Percentiles rank a stretch among this genome's conserved stretches.
Evolutionary conservation across 2,329 filamentous ascomycete genomes (phyloP).

Genomic region (Paramyrothecium sp.): DNA sequence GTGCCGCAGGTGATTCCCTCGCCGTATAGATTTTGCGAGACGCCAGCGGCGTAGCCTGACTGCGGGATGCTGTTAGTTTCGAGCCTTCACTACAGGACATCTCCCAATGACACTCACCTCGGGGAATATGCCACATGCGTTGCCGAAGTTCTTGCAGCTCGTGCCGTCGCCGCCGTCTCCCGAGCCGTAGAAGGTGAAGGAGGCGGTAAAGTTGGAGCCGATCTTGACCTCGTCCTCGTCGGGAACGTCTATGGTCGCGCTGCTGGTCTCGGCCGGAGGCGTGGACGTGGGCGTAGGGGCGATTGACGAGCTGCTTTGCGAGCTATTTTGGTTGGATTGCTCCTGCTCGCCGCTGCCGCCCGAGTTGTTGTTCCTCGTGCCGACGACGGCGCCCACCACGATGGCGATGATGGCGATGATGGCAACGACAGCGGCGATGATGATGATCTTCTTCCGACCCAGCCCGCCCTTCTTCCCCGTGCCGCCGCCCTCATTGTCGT

Average conservation of each 20-base stretch:
- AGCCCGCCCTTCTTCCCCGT: background rate
- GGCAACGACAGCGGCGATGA: background rate
- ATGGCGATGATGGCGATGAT: constrained; percentile 4
- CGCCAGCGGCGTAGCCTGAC: constrained; percentile 4
- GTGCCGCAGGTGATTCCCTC: constrained; percentile 3
- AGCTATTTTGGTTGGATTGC: too few species aligned
- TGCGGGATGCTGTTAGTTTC: background rate
- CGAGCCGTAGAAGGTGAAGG: constrained; percentile 7
- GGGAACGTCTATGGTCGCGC: background rate
- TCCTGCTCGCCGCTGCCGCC: too few species aligned
- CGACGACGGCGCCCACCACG: constrained; percentile 4
- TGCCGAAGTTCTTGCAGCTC: constrained; percentile 1
- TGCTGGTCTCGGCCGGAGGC: background rate
- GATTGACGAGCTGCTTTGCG: too few species aligned
- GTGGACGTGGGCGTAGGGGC: background rate
- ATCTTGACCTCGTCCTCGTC: constrained; percentile 1
- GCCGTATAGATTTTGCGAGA: constrained; percentile 4
- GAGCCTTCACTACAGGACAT: background rate
- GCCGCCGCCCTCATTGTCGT: too few species aligned
- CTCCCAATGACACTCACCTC: background rate
- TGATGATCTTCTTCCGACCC: background rate
- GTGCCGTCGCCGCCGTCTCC: background rate
- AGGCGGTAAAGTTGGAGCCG: constrained; percentile 8
- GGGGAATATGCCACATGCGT: background rate
- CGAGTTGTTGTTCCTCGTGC: background rate